Evolutionary conservation across 2,329 filamentous ascomycete genomes (phyloP).

Genomic region (Coniochaeta ligniaria): DNA sequence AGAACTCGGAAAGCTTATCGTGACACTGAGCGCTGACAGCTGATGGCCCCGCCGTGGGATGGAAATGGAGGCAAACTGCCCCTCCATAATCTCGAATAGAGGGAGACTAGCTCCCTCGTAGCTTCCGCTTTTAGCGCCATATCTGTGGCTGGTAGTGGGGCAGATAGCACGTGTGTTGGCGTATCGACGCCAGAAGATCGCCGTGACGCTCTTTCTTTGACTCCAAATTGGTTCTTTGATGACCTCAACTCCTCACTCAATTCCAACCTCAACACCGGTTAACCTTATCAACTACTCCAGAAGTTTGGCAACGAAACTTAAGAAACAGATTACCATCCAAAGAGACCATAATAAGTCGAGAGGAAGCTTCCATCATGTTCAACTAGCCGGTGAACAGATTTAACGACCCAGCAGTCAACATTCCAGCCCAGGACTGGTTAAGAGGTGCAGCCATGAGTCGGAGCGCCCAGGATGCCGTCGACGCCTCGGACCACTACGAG

Average conservation of each 20-base stretch:
- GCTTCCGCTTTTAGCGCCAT: not conserved
- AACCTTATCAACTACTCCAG: too few relatives aligned
- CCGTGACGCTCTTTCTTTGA: not conserved
- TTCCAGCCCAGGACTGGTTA: not conserved
- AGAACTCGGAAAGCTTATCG: not conserved
- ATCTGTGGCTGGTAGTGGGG: not conserved
- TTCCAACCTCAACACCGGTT: too few relatives aligned
- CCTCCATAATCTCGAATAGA: not conserved
- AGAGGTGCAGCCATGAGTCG: not conserved
- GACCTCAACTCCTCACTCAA: not conserved
- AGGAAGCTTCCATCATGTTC: not conserved
- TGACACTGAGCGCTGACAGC: not conserved
- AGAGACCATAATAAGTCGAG: too few relatives aligned
- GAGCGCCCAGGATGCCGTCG: conserved; percentile 33
- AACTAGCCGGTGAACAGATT: not conserved
- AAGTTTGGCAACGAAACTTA: too few relatives aligned
- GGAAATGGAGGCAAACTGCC: not conserved
- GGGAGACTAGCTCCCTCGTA: not conserved
- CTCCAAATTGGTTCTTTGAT: not conserved
- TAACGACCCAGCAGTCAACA: not conserved
- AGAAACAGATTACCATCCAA: too few relatives aligned
- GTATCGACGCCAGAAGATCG: not conserved
- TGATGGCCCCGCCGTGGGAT: not conserved
- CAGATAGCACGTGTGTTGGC: conserved; percentile 5
- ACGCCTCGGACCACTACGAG: conserved; percentile 56